Evolutionary conservation across 2,329 filamentous ascomycete genomes (phyloP), one percentile per base, ranked within the genome.

Genomic region (Penicillium brevicompactum): DNA sequence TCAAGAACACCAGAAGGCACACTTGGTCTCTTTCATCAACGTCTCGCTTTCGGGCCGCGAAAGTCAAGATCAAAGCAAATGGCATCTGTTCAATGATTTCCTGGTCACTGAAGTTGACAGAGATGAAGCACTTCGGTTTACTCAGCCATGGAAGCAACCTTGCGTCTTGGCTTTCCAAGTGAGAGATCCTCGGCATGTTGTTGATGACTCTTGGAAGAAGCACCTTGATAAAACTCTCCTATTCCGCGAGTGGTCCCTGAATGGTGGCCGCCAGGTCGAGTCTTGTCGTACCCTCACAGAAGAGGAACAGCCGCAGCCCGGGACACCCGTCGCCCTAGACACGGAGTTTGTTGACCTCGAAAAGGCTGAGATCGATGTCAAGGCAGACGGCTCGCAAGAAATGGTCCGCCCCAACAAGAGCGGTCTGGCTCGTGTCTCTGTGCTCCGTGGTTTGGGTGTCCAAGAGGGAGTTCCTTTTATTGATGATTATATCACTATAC

Each of bases 81-180:
- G 95, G 95, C 91, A 97, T 74, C 76, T 99, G 1, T 97, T 99
- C 78, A 99, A 99, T 65, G 94, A 99, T 74, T 99, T 99, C 67
- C 77, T 96, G 34, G 95, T 99, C 21, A 86, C 90, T 11, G 87
- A 88, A 9, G 85, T 96, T 14, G 85, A 87, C 31, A 83, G 85
- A 27, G 87, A 92, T 58, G 93, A 99, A 70, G 95, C 93, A 0
- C 79, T 97, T 16, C 87, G 88, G 22, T 99, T 97, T 73, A 92
- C 93, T 58, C 86, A 91, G 3, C 83, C 87, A 16, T 99, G 94
- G 94, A 99, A 97, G 77, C 82, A 91, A 47, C 94, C 94, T 0
- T 92, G 91, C 11, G 88, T 97, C 5, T 78, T 99, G 50, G 83
- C 90, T 4, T 99, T 90, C 74, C 94, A 99, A 71, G 77, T 89